Base-by-base conservation (phyloP, 176 grass and related monocot species). In the Bolboschoenus planiculmis region DNA sequence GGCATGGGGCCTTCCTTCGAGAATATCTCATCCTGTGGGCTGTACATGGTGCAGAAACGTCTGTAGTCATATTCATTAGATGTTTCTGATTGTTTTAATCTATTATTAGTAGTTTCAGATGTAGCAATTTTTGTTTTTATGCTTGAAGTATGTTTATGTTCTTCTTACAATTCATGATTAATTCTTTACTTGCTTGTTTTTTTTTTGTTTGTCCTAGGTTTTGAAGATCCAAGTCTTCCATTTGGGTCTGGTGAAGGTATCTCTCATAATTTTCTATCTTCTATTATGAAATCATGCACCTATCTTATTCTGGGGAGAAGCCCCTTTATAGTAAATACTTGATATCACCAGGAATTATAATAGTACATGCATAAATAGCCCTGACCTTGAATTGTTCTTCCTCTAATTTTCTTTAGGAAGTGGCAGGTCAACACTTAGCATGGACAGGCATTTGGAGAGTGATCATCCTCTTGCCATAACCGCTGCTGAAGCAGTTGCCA, bases 201-300 rank as follows among this genome's bases (percentile, higher is more conserved):
- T 65, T 88, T 34, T 83, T 89, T 57, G 81, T 15, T 57, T 68
- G n/a, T 64, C 84, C 10, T 88, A 99, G 96, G 91, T 79, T 91
- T 95, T 91, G 96, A 99, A 71, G 96, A 95, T 74, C 84, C 89
- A 53, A 93, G 77, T 78, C 90, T 93, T 90, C 91, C 91, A 37
- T 99, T 90, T 86, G 96, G 92, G 3, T 80, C 96, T 81, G 84
- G 87, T 81, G 96, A 99, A 93, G 96, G 96, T 99, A 93, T 35
- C 85, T 44, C 42, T 65, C 14, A 31, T 51, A 29, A 16, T 9
- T 72, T 48, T 51, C 71, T 29, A 47, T 23, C 23, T 29, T 75
- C 4, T 75, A 50, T 31, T 75, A 51, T 18, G 14, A 7, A 51
- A 51, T 27, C 2, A 6, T 29, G 24, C 23, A 50, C 42, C 1